Conservation (phyloP, 2,329 filamentous ascomycete genomes). For the Ophiostoma montium region DNA sequence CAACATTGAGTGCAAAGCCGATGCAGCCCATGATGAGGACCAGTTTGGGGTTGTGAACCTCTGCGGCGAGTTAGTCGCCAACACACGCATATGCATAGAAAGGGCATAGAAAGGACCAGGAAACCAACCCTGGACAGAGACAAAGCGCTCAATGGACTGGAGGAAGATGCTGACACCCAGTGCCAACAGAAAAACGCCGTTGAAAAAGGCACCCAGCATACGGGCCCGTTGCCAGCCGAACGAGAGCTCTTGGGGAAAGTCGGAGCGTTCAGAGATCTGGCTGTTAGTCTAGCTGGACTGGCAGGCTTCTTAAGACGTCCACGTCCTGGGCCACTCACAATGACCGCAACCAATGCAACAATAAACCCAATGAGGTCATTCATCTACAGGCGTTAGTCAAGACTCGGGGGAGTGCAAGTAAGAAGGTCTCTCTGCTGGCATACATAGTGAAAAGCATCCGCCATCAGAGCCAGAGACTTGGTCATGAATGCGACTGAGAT, state of each 20-base stretch:
- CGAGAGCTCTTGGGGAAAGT: constrained; percentile 44
- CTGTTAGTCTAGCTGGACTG: background rate
- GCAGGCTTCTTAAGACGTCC: no score
- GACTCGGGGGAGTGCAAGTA: no score
- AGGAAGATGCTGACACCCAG: constrained; percentile 59
- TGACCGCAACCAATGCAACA: constrained; percentile 49
- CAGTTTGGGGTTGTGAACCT: constrained; percentile 47
- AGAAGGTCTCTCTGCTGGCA: constrained; percentile 15
- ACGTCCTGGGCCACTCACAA: constrained; percentile 34
- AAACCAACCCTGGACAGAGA: constrained; percentile 37
- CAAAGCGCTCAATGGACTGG: constrained; percentile 59
- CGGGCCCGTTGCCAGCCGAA: constrained; percentile 67
- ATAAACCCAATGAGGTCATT: constrained; percentile 58
- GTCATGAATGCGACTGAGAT: constrained; percentile 52
- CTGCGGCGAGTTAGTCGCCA: constrained; percentile 16
- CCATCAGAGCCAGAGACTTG: constrained; percentile 54
- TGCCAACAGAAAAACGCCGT: constrained; percentile 59
- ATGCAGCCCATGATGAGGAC: constrained; percentile 56
- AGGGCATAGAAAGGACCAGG: background rate
- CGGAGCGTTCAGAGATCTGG: constrained; percentile 41
- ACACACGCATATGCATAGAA: background rate
- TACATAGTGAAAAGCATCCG: constrained; percentile 70
- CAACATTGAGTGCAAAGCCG: constrained; percentile 51
- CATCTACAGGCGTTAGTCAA: constrained; percentile 43
- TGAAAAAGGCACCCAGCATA: constrained; percentile 68